These are phyloP conservation scores for Anthoceros angustus DNA, from an alignment of 225 moss, liverwort and hornwort species.

Conservation along the genomic window DNA sequence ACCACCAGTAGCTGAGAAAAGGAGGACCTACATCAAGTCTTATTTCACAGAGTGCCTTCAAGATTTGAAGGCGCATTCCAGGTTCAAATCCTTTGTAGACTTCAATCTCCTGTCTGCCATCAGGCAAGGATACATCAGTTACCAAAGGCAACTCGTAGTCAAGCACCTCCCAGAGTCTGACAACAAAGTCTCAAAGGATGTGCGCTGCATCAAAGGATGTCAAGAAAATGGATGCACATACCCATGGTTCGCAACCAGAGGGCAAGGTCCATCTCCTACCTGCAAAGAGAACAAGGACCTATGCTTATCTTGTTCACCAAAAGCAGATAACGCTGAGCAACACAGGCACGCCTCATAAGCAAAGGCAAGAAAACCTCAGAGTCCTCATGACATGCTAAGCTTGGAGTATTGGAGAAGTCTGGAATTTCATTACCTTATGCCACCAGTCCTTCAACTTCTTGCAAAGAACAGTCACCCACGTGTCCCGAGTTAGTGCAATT, in stretches of 20 bases:
- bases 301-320: neutral
- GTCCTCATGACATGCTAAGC: neutral
- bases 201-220: neutral
- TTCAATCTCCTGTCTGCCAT: conserved; percentile 40
- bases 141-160: neutral
- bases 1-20: neutral
- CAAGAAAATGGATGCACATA: conserved; percentile 6
- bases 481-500: conserved; percentile 75
- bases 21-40: conserved; percentile 46
- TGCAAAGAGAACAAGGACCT: neutral
- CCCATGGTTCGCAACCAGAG: conserved; percentile 63
- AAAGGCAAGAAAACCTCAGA: neutral
- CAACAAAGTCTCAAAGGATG: neutral
- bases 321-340: too few relatives aligned
- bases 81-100: conserved; percentile 59
- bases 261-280: conserved; percentile 71
- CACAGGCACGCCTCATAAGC: neutral
- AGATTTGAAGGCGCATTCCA: conserved; percentile 47
- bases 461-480: conserved; percentile 80
- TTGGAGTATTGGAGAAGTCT: neutral
- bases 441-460: conserved; percentile 98
- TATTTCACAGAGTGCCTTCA: conserved; percentile 89
- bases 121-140: neutral
- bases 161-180: neutral
- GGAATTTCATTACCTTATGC: conserved; percentile 36